Base-by-base conservation (phyloP, 352 stramenopile genomes). In the Globisporangium recalcitrans region DNA sequence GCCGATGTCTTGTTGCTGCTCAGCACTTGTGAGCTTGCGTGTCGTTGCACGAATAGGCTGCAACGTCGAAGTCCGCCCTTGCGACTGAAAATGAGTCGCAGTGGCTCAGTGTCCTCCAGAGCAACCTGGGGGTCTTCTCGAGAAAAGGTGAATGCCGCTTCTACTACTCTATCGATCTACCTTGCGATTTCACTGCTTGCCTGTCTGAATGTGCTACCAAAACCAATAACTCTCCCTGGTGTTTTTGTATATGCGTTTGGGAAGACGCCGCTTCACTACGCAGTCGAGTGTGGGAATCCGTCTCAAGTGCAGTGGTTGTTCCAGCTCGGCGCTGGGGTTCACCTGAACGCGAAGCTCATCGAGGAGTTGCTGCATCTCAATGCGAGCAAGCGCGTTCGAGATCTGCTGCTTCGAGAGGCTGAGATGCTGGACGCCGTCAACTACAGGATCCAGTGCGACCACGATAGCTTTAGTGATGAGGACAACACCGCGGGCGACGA, bases 191-290 rank as follows among this genome's bases (percentile, higher is more conserved):
- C 13, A 16, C 0, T 14, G 34, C 11, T 40, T 19, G 34, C 4
- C 13, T 14, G 19, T 40, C 34, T 19, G 34, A 40, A 11, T 19
- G 34, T 7, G 34, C 34, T 14, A 19, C 34, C 13, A 19, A 40
- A 40, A 40, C 34, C 34, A 40, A 2, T 6, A 11, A 29, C 46
- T 4, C 34, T 22, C 19, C 7, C 22, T 47, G 29, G 11, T 62
- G 0, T 31, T 14, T n/a, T n/a, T 32, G 1, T n/a, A 85, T 75
- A 86, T 57, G 34, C 51, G 6, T 77, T 79, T n/a, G 68, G 68
- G 8, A 78, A 73, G n/a, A 60, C 66, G 4, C 67, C 82, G 0
- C 70, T 91, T 3, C 69, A 85, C 47, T 82, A 88, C 47, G 77
- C 82, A 24, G 64, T 77, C 10, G 61, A 80, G 36, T 21, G 22